These are phyloP conservation scores for Diospyros lotus DNA, from an alignment of 148 eudicot genomes.

Conservation along the genomic window DNA sequence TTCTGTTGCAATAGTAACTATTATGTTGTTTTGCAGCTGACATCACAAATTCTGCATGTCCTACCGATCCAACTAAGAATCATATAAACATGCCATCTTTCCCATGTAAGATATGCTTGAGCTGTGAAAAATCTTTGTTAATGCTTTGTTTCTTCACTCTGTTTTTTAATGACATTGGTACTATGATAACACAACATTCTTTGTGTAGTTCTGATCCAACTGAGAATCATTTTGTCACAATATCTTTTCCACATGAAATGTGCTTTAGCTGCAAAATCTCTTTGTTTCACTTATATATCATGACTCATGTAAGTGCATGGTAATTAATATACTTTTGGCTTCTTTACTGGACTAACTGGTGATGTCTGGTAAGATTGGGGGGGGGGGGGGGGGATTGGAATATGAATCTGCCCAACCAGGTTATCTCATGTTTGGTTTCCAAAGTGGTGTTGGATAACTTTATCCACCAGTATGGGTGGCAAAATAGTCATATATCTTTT, in stretches of 20 bases:
- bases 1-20: constrained; percentile 7
- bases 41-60: constrained; percentile 24
- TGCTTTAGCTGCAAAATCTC: background rate
- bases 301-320: background rate
- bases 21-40: constrained; percentile 39
- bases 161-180: background rate
- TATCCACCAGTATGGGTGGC: background rate
- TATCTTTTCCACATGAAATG: constrained; percentile 59
- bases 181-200: constrained; percentile 22
- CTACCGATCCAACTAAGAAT: constrained; percentile 38
- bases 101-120: constrained; percentile 49
- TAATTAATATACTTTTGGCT: background rate
- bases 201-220: constrained; percentile 29
- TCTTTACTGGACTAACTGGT: background rate
- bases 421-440: background rate
- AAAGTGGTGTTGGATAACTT: background rate
- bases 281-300: background rate
- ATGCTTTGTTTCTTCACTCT: background rate
- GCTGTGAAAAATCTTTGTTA: constrained; percentile 5
- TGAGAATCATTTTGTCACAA: constrained; percentile 34
- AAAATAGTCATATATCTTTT: background rate
- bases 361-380: too few species aligned
- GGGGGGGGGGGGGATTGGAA: background rate
- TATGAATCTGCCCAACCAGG: background rate
- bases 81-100: constrained; percentile 32